Percentiles rank a stretch among this genome's conserved stretches.
phyloP scores from a whole-genome alignment of 2,329 filamentous ascomycete species.

The Penicillium sp. region DNA sequence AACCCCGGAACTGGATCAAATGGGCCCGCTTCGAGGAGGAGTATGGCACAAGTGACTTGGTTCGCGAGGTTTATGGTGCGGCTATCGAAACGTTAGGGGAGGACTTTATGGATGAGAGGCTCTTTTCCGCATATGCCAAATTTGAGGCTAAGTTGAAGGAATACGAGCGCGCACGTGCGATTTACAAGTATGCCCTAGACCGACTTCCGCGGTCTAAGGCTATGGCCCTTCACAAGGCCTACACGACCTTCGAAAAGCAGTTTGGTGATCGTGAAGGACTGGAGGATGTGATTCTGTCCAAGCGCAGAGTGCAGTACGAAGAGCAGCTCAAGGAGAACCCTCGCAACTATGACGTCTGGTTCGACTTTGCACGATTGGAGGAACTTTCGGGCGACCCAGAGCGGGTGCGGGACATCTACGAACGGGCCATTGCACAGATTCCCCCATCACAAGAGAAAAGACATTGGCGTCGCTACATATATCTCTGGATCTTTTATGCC shows the following conservation, averaged over 20 bases:
- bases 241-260: slow-evolving; percentile 97
- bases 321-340: slow-evolving; percentile 90
- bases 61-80: slow-evolving; percentile 84
- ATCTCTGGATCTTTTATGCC: slow-evolving; percentile 96
- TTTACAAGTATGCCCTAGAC: slow-evolving; percentile 95
- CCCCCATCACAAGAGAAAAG: slow-evolving; percentile 95
- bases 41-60: slow-evolving; percentile 83
- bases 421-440: slow-evolving; percentile 90
- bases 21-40: slow-evolving; percentile 98
- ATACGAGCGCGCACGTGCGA: slow-evolving; percentile 86
- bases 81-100: slow-evolving; percentile 89
- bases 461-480: slow-evolving; percentile 96
- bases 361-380: slow-evolving; percentile 89
- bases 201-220: slow-evolving; percentile 85
- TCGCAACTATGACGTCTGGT: slow-evolving; percentile 97
- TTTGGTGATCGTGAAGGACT: slow-evolving; percentile 91
- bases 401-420: slow-evolving; percentile 86
- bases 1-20: slow-evolving; percentile 97
- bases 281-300: slow-evolving; percentile 92
- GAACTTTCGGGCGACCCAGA: slow-evolving; percentile 80
- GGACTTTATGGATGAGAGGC: slow-evolving; percentile 91
- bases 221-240: slow-evolving; percentile 81
- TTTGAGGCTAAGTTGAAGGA: slow-evolving; percentile 95
- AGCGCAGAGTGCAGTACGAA: slow-evolving; percentile 89
- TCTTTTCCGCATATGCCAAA: slow-evolving; percentile 93